These are phyloP conservation scores for Metschnikowia arizonensis DNA, from an alignment of 805 yeast genomes.

Conservation along the genomic window DNA sequence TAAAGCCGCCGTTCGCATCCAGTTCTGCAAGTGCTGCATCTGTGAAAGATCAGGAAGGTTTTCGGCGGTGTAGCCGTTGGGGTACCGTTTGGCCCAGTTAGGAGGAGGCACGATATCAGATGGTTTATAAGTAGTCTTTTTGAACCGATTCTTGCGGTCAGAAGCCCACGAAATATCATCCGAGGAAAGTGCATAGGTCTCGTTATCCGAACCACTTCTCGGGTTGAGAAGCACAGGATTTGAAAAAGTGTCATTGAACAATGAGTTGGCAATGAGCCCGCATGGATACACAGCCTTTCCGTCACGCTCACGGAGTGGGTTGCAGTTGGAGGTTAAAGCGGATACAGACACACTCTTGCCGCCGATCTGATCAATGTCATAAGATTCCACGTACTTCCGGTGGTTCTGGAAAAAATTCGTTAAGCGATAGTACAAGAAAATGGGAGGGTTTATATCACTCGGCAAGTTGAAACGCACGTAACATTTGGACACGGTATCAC, in stretches of 20 bases:
- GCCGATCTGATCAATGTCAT: slow-evolving; percentile 72
- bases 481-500: slow-evolving; percentile 48
- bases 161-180: slow-evolving; percentile 80
- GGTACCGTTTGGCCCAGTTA: slow-evolving; percentile 75
- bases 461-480: slow-evolving; percentile 70
- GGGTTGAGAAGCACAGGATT: slow-evolving; percentile 46
- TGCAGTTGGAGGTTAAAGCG: slow-evolving; percentile 42
- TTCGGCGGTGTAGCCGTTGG: slow-evolving; percentile 82
- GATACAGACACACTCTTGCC: slow-evolving; percentile 63
- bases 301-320: slow-evolving; percentile 39
- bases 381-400: slow-evolving; percentile 85
- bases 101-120: slow-evolving; percentile 88
- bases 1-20: slow-evolving; percentile 97
- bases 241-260: slow-evolving; percentile 82
- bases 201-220: slow-evolving; percentile 40
- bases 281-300: slow-evolving; percentile 73
- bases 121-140: slow-evolving; percentile 64
- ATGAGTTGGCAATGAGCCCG: slow-evolving; percentile 89
- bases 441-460: slow-evolving; percentile 60
- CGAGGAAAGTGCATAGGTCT: slow-evolving; percentile 43
- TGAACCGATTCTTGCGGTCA: slow-evolving; percentile 62
- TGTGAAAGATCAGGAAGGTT: slow-evolving; percentile 71
- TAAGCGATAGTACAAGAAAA: slow-evolving; percentile 76
- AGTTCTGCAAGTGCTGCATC: slow-evolving; percentile 87
- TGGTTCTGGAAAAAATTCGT: slow-evolving; percentile 94